Base-by-base conservation (phyloP, 345 rosid genomes). In the Linum usitatissimum region DNA sequence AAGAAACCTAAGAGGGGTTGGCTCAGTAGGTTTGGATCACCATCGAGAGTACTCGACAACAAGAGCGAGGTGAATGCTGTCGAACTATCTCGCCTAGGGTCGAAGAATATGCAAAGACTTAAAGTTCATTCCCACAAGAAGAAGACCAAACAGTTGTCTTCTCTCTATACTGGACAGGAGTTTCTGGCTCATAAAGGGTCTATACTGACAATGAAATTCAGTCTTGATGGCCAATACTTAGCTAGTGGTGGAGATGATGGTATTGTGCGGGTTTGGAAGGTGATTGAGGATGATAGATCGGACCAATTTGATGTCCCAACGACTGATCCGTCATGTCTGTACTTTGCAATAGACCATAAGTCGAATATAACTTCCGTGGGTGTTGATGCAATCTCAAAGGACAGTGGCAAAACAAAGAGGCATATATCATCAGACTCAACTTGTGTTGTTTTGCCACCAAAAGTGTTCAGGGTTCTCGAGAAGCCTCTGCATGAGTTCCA, bases 171-270 rank as follows among this genome's bases (percentile, higher is more conserved):
- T 13, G 94, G 86, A 56, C 93, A 89, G 71, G 93, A 86, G 54
- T 81, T 86, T 77, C 62, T 68, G 6, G 96, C 88, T 3, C 96
- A 89, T 14, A 76, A 81, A 15, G 93, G 93, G 61, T 81, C 87
- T 42, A 86, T 86, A 61, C 76, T 76, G 40, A 76, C 87, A 6
- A 83, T 86, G 88, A 89, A 89, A 70, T 86, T 88, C 64, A 86
- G 88, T 70, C 79, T 68, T 6, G 93, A 86, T 70, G 90, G 96
- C 12, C 76, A 71, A 53, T 80, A 79, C 70, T 68, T 88, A 71
- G 96, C 93, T 12, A 86, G 75, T 68, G 86, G 87, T 18, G 96
- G 96, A 38, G 90, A 84, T 68, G 93, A 86, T 76, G 66, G 81
- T 63, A 73, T 78, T 38, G 83, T 88, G 61, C 78, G 91, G 31